phyloP scores from a whole-genome alignment of 2,329 filamentous ascomycete species.

The Emergomyces africanus region DNA sequence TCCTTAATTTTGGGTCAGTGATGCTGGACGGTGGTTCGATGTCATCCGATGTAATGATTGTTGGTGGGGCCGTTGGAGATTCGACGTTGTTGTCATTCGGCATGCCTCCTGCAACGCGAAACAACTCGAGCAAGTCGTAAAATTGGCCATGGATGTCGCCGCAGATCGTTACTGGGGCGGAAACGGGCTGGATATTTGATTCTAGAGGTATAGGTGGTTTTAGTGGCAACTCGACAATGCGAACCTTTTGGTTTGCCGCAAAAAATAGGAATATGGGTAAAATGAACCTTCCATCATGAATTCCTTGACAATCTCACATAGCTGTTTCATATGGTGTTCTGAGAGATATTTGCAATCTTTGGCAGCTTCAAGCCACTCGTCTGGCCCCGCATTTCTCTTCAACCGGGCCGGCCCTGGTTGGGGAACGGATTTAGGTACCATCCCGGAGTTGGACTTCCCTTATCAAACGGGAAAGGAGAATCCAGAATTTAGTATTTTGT shows the following conservation, averaged over 20 bases:
- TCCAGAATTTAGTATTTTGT: background rate
- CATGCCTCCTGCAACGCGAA: constrained; percentile 93
- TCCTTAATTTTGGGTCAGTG: constrained; percentile 72
- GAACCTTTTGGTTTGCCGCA: background rate
- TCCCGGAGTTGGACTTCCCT: constrained; percentile 7
- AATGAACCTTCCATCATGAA: constrained; percentile 87
- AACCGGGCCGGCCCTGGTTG: constrained; percentile 84
- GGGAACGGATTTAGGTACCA: constrained; percentile 51
- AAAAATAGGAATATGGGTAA: background rate
- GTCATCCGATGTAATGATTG: constrained; percentile 76
- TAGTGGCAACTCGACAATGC: background rate
- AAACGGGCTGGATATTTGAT: constrained; percentile 97
- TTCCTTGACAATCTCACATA: constrained; percentile 98
- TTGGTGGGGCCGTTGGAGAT: constrained; percentile 53
- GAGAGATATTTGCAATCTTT: constrained; percentile 97
- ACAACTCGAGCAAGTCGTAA: constrained; percentile 93
- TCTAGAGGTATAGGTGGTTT: constrained; percentile 40
- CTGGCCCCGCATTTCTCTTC: constrained; percentile 68
- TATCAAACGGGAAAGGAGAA: background rate
- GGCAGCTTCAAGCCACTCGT: constrained; percentile 94
- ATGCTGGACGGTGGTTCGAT: constrained; percentile 85
- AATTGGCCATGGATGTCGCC: constrained; percentile 99
- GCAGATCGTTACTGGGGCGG: constrained; percentile 90
- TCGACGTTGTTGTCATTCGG: constrained; percentile 58
- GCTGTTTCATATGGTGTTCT: constrained; percentile 93